A percentile compares a stretch with the other conserved stretches of the same genome.
Conservation (phyloP, 2,329 filamentous ascomycete species). For the Juglanconis oblonga region DNA sequence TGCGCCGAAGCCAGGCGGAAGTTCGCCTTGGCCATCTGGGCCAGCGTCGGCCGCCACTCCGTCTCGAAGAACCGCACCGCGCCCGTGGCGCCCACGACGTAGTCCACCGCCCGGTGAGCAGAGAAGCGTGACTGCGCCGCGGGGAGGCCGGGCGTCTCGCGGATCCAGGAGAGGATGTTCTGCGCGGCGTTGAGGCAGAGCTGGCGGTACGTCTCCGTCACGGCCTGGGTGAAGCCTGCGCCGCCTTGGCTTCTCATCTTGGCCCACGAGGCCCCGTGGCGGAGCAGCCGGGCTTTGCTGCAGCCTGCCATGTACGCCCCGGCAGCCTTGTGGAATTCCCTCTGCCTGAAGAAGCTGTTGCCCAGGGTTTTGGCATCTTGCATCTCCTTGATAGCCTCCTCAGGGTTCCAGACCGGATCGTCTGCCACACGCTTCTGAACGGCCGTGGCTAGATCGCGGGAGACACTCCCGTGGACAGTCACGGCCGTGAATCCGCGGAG, state of each 20-base stretch:
- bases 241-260: neutral
- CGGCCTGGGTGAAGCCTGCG: neutral
- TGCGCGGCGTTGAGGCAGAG: conserved; percentile 6
- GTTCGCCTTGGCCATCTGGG: neutral
- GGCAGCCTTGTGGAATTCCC: neutral
- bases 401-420: neutral
- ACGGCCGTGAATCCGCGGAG: neutral
- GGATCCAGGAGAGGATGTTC: neutral
- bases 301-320: neutral
- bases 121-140: neutral
- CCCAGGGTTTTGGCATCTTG: conserved; percentile 1
- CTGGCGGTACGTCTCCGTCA: conserved; percentile 3
- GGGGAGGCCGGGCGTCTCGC: neutral
- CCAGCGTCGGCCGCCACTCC: conserved; percentile 1
- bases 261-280: neutral
- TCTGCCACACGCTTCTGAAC: neutral
- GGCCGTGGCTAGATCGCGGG: neutral
- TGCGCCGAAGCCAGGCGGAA: conserved; percentile 2
- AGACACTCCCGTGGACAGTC: neutral
- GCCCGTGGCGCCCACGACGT: neutral
- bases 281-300: neutral
- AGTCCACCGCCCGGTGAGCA: neutral
- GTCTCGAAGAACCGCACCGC: neutral
- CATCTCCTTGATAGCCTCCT: neutral
- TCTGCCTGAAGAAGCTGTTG: conserved; percentile 4